Evolutionary conservation across 805 yeast species (phyloP).

Genomic region (Barnettozyma siamensis): DNA sequence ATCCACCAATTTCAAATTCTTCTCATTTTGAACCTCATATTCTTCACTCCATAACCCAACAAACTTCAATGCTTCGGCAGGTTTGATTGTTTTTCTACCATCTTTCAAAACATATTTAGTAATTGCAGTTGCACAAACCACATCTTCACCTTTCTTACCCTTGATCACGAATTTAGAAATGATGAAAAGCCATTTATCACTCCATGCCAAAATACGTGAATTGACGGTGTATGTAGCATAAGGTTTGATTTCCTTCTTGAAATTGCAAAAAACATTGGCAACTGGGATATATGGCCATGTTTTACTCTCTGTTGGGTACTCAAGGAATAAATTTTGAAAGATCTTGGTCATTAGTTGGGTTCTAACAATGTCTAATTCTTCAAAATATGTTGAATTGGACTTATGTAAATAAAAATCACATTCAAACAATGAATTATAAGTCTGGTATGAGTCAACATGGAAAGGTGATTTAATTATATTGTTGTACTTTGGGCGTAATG

Average conservation of each 20-base stretch:
- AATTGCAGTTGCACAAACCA: conserved; percentile 50
- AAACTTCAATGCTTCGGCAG: conserved; percentile 49
- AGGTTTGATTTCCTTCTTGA: conserved; percentile 68
- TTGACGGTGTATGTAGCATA: conserved; percentile 51
- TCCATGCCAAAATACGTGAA: conserved; percentile 73
- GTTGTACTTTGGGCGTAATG: conserved; percentile 9
- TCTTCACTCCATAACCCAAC: conserved; percentile 53
- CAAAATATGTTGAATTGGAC: conserved; percentile 78
- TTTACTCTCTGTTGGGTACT: conserved; percentile 37
- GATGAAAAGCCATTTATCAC: conserved; percentile 78
- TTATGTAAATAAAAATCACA: conserved; percentile 86
- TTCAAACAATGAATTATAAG: conserved; percentile 71
- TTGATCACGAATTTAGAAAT: conserved; percentile 48
- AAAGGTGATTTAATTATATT: conserved; percentile 29
- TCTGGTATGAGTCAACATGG: conserved; percentile 34
- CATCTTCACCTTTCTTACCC: conserved; percentile 25
- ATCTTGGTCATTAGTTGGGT: conserved; percentile 51
- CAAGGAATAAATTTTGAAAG: conserved; percentile 51
- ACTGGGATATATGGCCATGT: conserved; percentile 56
- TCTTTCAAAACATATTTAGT: conserved; percentile 80
- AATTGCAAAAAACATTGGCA: conserved; percentile 62
- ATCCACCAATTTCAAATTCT: conserved; percentile 36
- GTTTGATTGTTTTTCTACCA: conserved; percentile 69
- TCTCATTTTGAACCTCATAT: conserved; percentile 35
- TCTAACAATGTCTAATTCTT: conserved; percentile 77